These are phyloP conservation scores for Coniophora puteana DNA, from an alignment of 1,284 basidiomycete species.

Conservation along the genomic window DNA sequence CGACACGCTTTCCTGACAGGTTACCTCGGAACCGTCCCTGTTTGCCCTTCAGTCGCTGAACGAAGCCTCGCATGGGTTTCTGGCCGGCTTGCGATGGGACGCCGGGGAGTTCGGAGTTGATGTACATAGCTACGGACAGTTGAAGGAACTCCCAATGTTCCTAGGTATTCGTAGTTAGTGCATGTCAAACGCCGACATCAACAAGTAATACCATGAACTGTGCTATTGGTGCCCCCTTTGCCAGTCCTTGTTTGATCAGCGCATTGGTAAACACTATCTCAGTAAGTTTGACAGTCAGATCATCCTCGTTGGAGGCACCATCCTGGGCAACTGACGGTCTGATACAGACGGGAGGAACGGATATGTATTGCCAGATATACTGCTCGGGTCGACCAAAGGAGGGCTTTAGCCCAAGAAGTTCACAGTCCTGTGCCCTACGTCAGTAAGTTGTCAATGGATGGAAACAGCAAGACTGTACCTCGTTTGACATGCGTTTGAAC, in stretches of 20 bases:
- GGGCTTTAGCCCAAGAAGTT: constrained; percentile 89
- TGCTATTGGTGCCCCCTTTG: constrained; percentile 84
- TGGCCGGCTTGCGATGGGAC: constrained; percentile 81
- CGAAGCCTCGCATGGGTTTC: constrained; percentile 95
- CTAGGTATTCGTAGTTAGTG: constrained; percentile 34
- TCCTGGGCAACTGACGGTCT: constrained; percentile 97
- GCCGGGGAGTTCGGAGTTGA: constrained; percentile 97
- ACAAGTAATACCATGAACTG: constrained; percentile 74
- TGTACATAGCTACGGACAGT: constrained; percentile 94
- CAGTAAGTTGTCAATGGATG: constrained; percentile 2
- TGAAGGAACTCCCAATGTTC: constrained; percentile 99
- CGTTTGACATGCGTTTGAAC: constrained; percentile 91
- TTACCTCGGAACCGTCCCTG: constrained; percentile 99
- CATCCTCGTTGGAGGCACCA: constrained; percentile 96
- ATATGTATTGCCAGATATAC: constrained; percentile 99
- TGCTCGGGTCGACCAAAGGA: constrained; percentile 92
- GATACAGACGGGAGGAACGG: constrained; percentile 97
- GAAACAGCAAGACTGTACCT: constrained; percentile 44
- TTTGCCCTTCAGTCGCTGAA: constrained; percentile 98
- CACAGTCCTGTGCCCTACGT: constrained; percentile 69
- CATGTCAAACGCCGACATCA: neutral
- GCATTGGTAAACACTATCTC: constrained; percentile 97
- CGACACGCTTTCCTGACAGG: constrained; percentile 97
- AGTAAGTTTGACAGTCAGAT: constrained; percentile 95
- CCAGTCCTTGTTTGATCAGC: constrained; percentile 87